Percentiles rank a stretch among this genome's conserved stretches.
Conservation (phyloP, 2,329 filamentous ascomycete genomes). For the Ceratocystis alfenasii region DNA sequence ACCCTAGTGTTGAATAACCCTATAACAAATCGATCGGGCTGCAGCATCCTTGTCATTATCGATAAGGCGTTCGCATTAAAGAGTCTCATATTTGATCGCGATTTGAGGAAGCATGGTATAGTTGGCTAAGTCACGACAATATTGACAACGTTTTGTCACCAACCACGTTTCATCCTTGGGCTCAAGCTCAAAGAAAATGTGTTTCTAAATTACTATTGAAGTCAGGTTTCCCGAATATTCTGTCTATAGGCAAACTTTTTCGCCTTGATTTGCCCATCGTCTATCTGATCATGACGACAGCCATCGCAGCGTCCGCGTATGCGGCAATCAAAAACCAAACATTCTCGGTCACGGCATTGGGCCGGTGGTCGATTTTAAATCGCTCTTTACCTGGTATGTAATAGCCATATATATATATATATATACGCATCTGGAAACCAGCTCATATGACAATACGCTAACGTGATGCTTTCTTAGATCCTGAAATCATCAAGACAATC, state of each 20-base stretch:
- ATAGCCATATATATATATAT: too few relatives aligned
- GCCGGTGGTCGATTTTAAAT: slow-evolving; percentile 20
- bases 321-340: slow-evolving; percentile 19
- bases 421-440: too few relatives aligned
- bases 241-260: not conserved
- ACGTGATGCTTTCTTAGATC: slow-evolving; percentile 31
- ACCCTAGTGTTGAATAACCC: not conserved
- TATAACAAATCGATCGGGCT: not conserved
- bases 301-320: slow-evolving; percentile 16
- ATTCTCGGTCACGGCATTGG: slow-evolving; percentile 18
- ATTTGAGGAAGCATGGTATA: not conserved
- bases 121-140: not conserved
- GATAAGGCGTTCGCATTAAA: not conserved
- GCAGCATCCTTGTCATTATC: not conserved
- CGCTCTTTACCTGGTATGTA: slow-evolving; percentile 18
- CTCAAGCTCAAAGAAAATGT: too few relatives aligned
- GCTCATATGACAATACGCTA: too few relatives aligned
- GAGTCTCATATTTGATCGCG: not conserved
- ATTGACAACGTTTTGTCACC: not conserved
- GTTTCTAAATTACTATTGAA: too few relatives aligned
- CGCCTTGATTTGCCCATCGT: not conserved
- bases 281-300: slow-evolving; percentile 13
- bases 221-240: too few relatives aligned
- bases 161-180: too few relatives aligned
- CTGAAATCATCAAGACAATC: slow-evolving; percentile 60